Evolutionary conservation across 2,329 filamentous ascomycete species (phyloP), one percentile per base, ranked within the genome.

Genomic region (Aspergillus niger): DNA sequence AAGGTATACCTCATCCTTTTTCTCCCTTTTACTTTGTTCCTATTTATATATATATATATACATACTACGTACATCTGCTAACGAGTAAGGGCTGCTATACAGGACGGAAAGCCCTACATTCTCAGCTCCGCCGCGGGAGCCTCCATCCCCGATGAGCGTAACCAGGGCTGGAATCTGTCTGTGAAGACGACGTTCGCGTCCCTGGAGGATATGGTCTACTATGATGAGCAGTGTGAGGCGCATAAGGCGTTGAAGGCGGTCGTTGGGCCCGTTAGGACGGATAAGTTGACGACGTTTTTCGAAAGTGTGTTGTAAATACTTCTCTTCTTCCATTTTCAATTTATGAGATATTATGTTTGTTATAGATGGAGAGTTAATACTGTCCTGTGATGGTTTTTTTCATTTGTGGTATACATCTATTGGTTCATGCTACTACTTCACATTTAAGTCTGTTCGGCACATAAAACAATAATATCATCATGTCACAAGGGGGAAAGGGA

Each of bases 51-150:
- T 11, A 26, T 26, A 4, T 30, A 30, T 17, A 17, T 20, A 20
- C 17, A 20, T 20, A 20, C 20, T 20, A 20, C 20, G 2, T 20
- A 2, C 20, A 20, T 20, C 20, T 20, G 20, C 20, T 20, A 20
- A 20, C 20, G 20, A 20, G 20, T 20, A 20, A 20, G 2, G 20
- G 20, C 20, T 20, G 20, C 20, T 26, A 4, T 30, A 30, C 58
- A 91, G 89, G 83, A 90, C 68, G 89, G 87, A 63, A 86, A 89
- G 72, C 86, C 86, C 1, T 92, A 91, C 73, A 89, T 92, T 65
- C 75, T 86, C 48, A 80, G 81, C 59, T 78, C 85, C 64, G 78
- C 75, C n/a, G 86, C 84, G 13, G 84, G 84, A 32, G 74, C 78
- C 22, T 81, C 83, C 8, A 76, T 85, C 63, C 79, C 82, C 8